These are phyloP conservation scores for Syzygium grande DNA, from an alignment of 345 rosid genomes.

Conservation along the genomic window DNA sequence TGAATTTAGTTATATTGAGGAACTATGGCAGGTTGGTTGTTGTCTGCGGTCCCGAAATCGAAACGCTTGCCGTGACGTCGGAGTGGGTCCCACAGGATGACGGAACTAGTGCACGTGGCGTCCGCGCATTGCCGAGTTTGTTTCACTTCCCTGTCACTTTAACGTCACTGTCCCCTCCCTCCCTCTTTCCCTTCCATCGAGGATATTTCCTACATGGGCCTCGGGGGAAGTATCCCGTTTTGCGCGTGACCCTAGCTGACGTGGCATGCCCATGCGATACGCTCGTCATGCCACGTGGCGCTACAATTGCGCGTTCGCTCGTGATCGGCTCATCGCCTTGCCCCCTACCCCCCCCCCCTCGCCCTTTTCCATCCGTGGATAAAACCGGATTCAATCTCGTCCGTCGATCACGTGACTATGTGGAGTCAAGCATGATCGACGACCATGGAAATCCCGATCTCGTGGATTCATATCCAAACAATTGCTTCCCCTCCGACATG, in stretches of 20 bases:
- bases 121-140: neutral
- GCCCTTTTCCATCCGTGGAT: neutral
- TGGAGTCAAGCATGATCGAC: neutral
- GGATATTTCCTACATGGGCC: neutral
- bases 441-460: neutral
- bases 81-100: neutral
- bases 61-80: neutral
- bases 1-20: neutral
- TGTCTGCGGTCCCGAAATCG: neutral
- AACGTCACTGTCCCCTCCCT: neutral
- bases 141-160: neutral
- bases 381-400: neutral
- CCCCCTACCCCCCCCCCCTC: neutral
- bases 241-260: neutral
- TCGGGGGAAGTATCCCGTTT: neutral
- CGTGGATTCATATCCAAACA: neutral
- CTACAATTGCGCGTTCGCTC: neutral
- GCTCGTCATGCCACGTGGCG: neutral
- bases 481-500: neutral
- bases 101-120: neutral
- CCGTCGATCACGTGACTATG: neutral
- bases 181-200: fast-evolving
- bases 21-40: neutral
- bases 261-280: neutral
- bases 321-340: neutral